Evolutionary conservation across 179 eudicot genomes (phyloP), one percentile per base, ranked within the genome.

Genomic region (Vitellaria paradoxa): DNA sequence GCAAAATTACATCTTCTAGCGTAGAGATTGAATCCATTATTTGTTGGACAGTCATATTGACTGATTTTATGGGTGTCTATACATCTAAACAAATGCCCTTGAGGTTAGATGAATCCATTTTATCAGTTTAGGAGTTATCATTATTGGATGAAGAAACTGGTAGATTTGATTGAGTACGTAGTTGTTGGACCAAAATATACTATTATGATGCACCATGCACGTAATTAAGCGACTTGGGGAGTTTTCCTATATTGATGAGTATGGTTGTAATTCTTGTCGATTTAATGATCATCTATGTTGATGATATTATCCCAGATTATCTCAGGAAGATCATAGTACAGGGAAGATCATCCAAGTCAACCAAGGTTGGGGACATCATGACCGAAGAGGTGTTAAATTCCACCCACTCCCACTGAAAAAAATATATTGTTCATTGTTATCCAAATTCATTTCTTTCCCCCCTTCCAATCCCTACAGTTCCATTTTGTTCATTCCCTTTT

Each of bases 301-400:
- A 55, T 50, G 24, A 8, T 71, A 14, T 49, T 83, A 45, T 76
- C 78, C 77, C 88, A 96, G 99, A 93, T 92, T 93, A 96, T 86
- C 97, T 96, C 56, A 84, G 98, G 82, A 96, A 96, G 87, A 96
- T 96, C 82, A 96, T 96, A 82, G 99, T 96, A 53, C 99, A 96
- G 85, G 99, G 99, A 83, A 92, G 98, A 85, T 96, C 99, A 53
- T 96, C 99, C 45, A 96, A 96, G 82, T 89, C 97, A 62, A 93
- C 99, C 57, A 96, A 92, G 82, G 99, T 96, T 68, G 99, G 98
- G 73, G 99, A 96, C 81, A 96, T 93, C 80, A 96, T 96, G 99
- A 96, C 98, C 60, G 98, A 91, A 83, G 99, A 96, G 97, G 99
- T 95, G 87, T 55, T 18, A 30, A 30, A 24, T 50, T 50, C 55